phyloP scores from a whole-genome alignment of 306 rosid species.

The Carpinus fangiana region DNA sequence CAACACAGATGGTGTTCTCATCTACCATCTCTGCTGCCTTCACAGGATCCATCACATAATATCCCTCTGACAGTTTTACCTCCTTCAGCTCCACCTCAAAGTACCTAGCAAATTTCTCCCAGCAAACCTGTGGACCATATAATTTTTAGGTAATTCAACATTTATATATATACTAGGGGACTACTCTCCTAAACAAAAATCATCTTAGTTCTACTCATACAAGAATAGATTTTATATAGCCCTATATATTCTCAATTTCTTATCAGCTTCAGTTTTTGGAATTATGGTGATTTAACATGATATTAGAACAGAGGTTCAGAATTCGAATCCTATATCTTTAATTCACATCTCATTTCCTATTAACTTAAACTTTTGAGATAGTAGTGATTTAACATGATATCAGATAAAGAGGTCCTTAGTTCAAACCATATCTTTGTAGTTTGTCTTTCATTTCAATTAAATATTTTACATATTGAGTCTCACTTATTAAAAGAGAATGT shows the following conservation, averaged over 20 bases:
- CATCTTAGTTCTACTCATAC: background rate
- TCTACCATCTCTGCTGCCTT: constrained; percentile 91
- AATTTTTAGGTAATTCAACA: constrained; percentile 2
- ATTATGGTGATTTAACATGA: too few relatives aligned
- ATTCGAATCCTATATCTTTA: too few relatives aligned
- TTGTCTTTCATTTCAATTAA: too few relatives aligned
- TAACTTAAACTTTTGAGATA: too few relatives aligned
- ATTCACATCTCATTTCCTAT: too few relatives aligned
- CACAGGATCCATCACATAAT: constrained; percentile 84
- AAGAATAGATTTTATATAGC: background rate
- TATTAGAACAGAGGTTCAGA: too few relatives aligned
- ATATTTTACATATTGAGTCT: too few relatives aligned
- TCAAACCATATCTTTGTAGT: too few relatives aligned
- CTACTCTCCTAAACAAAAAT: background rate
- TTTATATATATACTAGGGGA: background rate
- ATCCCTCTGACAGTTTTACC: constrained; percentile 72
- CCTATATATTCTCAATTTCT: background rate
- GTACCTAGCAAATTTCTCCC: constrained; percentile 96
- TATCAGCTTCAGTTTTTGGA: too few relatives aligned
- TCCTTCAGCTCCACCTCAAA: constrained; percentile 97
- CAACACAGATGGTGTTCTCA: constrained; percentile 95
- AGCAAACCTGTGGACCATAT: constrained; percentile 65
- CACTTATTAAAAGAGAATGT: too few relatives aligned
- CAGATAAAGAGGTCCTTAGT: too few relatives aligned
- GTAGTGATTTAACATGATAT: too few relatives aligned